Base-by-base conservation (phyloP, 352 stramenopile species). In the Phytophthora europaea region DNA sequence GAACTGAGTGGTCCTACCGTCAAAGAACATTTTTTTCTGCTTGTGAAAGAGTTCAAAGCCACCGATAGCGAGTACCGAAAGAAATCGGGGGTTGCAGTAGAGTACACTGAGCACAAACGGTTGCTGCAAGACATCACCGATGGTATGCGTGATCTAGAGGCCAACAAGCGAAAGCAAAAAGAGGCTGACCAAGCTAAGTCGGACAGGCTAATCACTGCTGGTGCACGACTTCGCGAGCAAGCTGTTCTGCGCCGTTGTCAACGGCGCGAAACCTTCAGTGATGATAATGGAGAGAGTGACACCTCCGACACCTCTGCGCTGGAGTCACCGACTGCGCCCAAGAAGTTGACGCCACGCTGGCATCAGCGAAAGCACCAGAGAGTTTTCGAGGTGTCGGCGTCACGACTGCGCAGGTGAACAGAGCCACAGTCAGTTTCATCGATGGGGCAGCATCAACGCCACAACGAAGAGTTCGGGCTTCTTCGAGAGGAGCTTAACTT, bases 401-500 rank as follows among this genome's bases (percentile, higher is more conserved):
- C 6, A 62, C 62, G 6, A 62, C 51, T 4, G 52, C 62, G 15
- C 62, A 63, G 15, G 40, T 62, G 0, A 69, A 69, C 6, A 12
- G n/a, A 31, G 62, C 36, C 4, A 57, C 62, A n/a, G 52, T 62
- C 6, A 15, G 48, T 0, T 69, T 69, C 10, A 69, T 69, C 8
- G 38, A 61, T n/a, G 31, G 23, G 23, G 6, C 52, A 58, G 31
- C 2, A 9, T 12, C 9, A 62, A 8, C 52, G 40, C 6, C 62
- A 57, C 6, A 7, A 40, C 13, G 40, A 52, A 6, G 40, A 69
- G 12, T 62, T 31, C 52, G 20, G 51, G 40, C 18, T 69, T 10
- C 6, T 26, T 20, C 18, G 34, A 28, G 13, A 20, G 15, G 40
- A 48, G 40, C 40, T 48, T 15, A 2, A n/a, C 13, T 48, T 48